Base-by-base conservation (phyloP, 805 yeast genomes). In the Saturnispora quitensis region DNA sequence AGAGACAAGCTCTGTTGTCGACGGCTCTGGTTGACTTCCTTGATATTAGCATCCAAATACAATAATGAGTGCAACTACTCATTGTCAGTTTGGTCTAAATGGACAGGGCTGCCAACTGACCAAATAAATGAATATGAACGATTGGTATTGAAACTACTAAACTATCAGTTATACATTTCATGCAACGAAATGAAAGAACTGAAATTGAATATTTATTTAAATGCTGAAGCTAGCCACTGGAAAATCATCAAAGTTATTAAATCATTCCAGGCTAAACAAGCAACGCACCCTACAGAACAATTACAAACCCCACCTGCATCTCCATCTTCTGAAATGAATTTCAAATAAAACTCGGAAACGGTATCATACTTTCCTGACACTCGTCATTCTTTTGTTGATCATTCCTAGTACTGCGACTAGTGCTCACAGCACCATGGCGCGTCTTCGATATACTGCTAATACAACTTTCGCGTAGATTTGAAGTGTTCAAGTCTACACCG, bases 11-110 rank as follows among this genome's bases (percentile, higher is more conserved):
- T 50, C 6, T 45, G 38, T 17, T 13, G 24, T 15, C 48, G 86
- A 58, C 78, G 85, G 55, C 74, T 81, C 42, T 82, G 88, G 56
- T 72, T 88, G 54, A 76, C 82, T 2, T 76, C 86, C 60, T 64
- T 88, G 50, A 84, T 87, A 50, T 69, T 88, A 38, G 82, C 93
- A 4, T 77, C 83, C 49, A 88, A 88, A 63, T 86, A 81, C 64
- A 72, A 76, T 54, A 88, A 82, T 62, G 96, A 88, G 66, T 77
- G 79, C 48, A 84, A 82, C 62, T 86, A 78, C 65, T 73, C 85
- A 31, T 73, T 84, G 58, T 74, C 73, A 55, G 77, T 86, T 5
- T 88, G 96, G 96, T 71, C 84, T 48, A 77, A 79, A 62, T 81
- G 88, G 47, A 77, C 88, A 34, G 93, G 95, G 0, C 72, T 85